Conservation (phyloP, 306 rosid genomes). For the Dalbergia cochinchinensis region DNA sequence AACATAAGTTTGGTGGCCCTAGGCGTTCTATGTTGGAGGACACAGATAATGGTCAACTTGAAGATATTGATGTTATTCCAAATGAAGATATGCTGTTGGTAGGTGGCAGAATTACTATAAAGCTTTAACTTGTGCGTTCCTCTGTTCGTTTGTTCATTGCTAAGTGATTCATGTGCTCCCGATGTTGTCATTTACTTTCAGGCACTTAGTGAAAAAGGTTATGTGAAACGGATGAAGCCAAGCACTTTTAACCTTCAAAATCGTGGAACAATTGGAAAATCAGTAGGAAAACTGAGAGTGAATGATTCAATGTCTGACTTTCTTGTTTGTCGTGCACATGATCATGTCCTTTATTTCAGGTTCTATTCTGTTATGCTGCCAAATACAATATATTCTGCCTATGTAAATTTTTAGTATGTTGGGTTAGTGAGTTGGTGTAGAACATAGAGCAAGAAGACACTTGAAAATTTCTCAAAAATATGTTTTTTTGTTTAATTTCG, state of each 20-base stretch:
- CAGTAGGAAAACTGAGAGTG: slow-evolving; percentile 95
- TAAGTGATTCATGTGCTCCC: slow-evolving; percentile 24
- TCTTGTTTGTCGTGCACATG: slow-evolving; percentile 91
- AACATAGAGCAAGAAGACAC: neutral
- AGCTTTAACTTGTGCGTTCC: slow-evolving; percentile 11
- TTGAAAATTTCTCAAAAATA: neutral
- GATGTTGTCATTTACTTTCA: slow-evolving; percentile 49
- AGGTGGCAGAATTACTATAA: slow-evolving; percentile 39
- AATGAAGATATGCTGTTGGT: slow-evolving; percentile 97
- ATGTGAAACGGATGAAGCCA: slow-evolving; percentile 96
- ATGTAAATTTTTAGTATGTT: neutral
- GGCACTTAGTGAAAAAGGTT: slow-evolving; percentile 96
- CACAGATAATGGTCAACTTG: slow-evolving; percentile 86
- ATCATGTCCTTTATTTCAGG: slow-evolving; percentile 97
- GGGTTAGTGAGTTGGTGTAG: slow-evolving; percentile 10
- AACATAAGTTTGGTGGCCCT: slow-evolving; percentile 79
- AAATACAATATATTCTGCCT: slow-evolving; percentile 10
- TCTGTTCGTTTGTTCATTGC: slow-evolving; percentile 12
- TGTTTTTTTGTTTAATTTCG: slow-evolving; percentile 12
- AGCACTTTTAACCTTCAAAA: slow-evolving; percentile 85
- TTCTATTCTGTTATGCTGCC: slow-evolving; percentile 41
- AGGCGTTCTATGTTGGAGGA: slow-evolving; percentile 91
- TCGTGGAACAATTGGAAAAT: slow-evolving; percentile 99
- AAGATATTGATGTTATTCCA: slow-evolving; percentile 96
- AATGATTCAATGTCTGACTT: slow-evolving; percentile 97